Evolutionary conservation across 2,329 filamentous ascomycete species (phyloP), one percentile per base, ranked within the genome.

Genomic region (Dothidotthia symphoricarpi): DNA sequence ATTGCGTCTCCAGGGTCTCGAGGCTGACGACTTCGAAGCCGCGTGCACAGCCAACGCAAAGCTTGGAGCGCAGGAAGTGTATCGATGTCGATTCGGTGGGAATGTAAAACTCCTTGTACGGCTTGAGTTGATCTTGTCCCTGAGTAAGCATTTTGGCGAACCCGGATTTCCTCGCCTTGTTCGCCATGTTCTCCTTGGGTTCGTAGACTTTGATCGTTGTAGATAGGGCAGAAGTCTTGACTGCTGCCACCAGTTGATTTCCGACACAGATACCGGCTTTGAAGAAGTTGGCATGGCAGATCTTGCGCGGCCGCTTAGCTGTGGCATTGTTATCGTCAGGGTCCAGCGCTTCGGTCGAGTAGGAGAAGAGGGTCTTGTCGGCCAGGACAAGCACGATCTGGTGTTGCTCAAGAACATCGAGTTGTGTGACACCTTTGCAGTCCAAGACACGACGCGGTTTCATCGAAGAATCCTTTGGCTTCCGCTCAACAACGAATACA

Each of bases 121-220:
- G 88, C 70, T 94, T 94, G 48, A 98, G 78, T 55, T 95, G 88
- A 67, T 98, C 93, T 65, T 96, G 90, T 7, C 89, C 88, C 51
- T 80, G 83, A 45, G 88, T 88, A 70, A 98, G 91, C 83, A 98
- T 95, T 72, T 94, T 95, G 52, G 87, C 85, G 43, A 98, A 83
- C 13, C 93, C 91, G 59, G 90, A 93, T 64, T 95, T 94, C 73
- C 94, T 96, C 74, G 93, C 94, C 41, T 87, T 88, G 72, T 90
- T 93, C 37, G 86, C 85, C 76, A 95, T 85, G 46, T 88, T 86
- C 63, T 97, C 93, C 70, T 95, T 95, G 1, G 93, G 93, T 70
- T 98, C 91, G 69, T 88, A 97, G n/a, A 97, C 93, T 70, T 97
- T 97, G 74, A 98, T 95, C 2, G 91, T 97, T 11, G 88, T 95